Conservation (phyloP, 164 flowering plant genomes). For the Stephania cephalantha region DNA sequence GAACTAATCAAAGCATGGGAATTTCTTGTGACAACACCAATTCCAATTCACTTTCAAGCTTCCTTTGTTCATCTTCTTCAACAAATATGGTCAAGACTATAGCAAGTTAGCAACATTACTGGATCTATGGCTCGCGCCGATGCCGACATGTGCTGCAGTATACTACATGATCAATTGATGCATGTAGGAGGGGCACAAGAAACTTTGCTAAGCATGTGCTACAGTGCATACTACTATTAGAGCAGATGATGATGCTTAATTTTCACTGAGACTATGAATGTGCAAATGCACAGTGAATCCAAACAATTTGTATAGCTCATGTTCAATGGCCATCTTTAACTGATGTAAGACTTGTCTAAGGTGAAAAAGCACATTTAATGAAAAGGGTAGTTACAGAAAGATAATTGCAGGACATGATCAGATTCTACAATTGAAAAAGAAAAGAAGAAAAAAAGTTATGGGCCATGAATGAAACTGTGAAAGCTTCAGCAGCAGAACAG, state of each 20-base stretch:
- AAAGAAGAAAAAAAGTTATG: not conserved
- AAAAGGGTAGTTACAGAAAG: not conserved
- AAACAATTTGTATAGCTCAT: not conserved
- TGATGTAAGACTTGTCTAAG: not conserved
- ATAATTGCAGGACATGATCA: not conserved
- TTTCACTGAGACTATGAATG: not conserved
- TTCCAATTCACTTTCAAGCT: not conserved
- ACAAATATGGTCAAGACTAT: not conserved
- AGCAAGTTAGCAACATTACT: not conserved
- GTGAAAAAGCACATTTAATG: not conserved
- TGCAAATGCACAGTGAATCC: not conserved
- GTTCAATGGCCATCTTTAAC: slow-evolving; percentile 2
- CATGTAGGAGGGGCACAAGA: not conserved
- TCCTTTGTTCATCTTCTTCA: not conserved
- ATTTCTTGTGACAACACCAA: not conserved
- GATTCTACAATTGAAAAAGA: not conserved
- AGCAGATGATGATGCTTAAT: not conserved
- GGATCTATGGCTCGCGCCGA: not conserved
- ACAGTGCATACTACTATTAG: not conserved
- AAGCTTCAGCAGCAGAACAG: slow-evolving; percentile 1
- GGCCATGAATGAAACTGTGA: slow-evolving; percentile 3
- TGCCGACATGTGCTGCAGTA: not conserved
- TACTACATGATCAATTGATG: not conserved
- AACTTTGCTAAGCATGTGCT: not conserved
- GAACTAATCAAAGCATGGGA: not conserved